A percentile compares a stretch with the other conserved stretches of the same genome.
Conservation (phyloP, 495 filamentous ascomycete genomes). For the Lasiosphaeria miniovina region DNA sequence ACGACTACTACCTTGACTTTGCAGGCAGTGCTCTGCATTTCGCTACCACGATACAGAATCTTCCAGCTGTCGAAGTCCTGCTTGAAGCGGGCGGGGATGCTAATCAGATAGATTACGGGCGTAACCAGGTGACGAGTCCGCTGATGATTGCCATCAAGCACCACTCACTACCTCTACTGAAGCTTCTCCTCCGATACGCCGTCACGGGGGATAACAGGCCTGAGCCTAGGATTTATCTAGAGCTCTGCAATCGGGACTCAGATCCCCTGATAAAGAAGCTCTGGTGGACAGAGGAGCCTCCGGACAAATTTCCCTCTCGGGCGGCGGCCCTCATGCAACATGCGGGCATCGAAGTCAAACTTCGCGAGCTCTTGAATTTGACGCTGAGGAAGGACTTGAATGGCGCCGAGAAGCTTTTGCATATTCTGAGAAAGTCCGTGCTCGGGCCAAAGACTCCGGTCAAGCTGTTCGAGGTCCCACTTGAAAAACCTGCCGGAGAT, state of each 20-base stretch:
- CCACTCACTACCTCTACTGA: background rate
- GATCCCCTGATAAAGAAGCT: background rate
- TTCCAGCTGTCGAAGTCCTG: background rate
- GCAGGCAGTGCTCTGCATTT: background rate
- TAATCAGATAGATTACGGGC: background rate
- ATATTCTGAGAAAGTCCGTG: no score
- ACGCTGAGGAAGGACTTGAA: no score
- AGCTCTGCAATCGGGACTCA: background rate
- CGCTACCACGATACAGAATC: background rate
- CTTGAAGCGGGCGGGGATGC: background rate
- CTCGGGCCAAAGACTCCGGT: no score
- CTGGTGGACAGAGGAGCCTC: no score
- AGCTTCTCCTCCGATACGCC: background rate
- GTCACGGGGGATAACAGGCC: background rate
- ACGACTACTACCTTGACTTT: background rate
- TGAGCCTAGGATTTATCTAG: background rate
- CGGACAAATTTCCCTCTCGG: no score
- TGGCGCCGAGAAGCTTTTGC: no score
- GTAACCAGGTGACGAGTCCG: background rate
- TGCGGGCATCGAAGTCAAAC: no score
- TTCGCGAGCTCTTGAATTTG: no score
- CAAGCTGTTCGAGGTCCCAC: no score
- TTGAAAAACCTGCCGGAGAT: no score
- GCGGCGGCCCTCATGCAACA: no score
- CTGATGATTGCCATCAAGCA: background rate